Evolutionary conservation across 2,329 filamentous ascomycete genomes (phyloP).

Genomic region (Phyllosticta paracitricarpa): DNA sequence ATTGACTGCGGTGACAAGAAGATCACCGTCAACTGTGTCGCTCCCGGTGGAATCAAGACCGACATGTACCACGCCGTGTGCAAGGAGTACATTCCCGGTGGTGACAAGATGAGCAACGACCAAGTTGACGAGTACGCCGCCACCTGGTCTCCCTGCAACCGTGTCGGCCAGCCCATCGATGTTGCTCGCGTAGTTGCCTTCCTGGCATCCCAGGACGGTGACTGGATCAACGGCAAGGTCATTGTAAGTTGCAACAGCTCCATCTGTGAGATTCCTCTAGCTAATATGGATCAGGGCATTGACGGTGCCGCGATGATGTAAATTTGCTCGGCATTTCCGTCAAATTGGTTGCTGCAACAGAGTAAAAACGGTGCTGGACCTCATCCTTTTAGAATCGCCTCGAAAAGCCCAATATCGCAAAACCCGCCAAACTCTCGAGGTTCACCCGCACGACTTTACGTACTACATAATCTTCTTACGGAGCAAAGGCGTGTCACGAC

Average conservation of each 20-base stretch:
- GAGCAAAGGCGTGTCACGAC: neutral
- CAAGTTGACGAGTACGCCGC: constrained; percentile 53
- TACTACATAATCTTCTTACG: neutral
- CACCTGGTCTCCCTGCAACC: constrained; percentile 54
- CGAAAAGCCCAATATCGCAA: neutral
- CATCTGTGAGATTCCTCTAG: constrained; percentile 16
- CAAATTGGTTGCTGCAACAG: neutral
- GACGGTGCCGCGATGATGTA: constrained; percentile 35
- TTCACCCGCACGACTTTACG: neutral
- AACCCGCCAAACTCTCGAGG: neutral
- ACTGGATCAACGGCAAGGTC: constrained; percentile 47
- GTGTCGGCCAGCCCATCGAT: constrained; percentile 58
- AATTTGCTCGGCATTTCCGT: constrained; percentile 4
- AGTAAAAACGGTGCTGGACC: neutral
- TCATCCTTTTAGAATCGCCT: neutral
- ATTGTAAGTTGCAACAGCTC: constrained; percentile 18
- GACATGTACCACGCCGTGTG: constrained; percentile 54
- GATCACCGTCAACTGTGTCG: constrained; percentile 52
- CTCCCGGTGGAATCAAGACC: constrained; percentile 45
- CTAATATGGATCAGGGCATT: constrained; percentile 1
- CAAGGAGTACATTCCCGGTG: constrained; percentile 52
- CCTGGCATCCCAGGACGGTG: constrained; percentile 47
- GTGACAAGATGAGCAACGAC: constrained; percentile 46
- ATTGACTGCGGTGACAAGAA: constrained; percentile 46
- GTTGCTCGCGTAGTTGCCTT: constrained; percentile 56